Evolutionary conservation across 2,329 filamentous ascomycete genomes (phyloP).

Genomic region (Diaporthe citriasiana): DNA sequence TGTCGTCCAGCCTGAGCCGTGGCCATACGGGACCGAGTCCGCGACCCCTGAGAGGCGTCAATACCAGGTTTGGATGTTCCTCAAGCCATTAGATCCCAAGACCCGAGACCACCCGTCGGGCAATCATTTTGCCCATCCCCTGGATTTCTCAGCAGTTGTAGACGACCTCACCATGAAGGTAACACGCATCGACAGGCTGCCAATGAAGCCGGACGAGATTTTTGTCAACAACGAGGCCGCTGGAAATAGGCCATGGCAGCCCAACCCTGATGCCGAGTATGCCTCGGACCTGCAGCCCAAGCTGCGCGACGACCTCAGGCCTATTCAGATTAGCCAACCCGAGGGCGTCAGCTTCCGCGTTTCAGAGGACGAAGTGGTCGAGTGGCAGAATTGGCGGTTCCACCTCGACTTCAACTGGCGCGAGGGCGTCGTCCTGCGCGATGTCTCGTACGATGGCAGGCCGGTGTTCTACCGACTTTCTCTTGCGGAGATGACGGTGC

Average conservation of each 20-base stretch:
- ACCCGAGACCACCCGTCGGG: conserved; percentile 66
- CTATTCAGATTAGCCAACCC: conserved; percentile 73
- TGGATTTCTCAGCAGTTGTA: conserved; percentile 76
- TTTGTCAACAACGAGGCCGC: conserved; percentile 68
- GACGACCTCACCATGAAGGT: conserved; percentile 74
- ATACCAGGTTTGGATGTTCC: conserved; percentile 77
- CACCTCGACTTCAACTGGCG: conserved; percentile 74
- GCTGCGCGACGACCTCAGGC: conserved; percentile 72
- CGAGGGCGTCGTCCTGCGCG: conserved; percentile 74
- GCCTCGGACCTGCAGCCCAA: conserved; percentile 69
- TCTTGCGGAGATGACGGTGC: conserved; percentile 73
- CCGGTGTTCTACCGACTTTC: conserved; percentile 72
- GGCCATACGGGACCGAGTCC: conserved; percentile 73
- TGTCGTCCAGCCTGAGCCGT: conserved; percentile 72
- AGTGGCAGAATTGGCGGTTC: conserved; percentile 67
- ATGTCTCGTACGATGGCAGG: conserved; percentile 71
- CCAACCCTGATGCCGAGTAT: conserved; percentile 72
- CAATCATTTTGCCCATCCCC: conserved; percentile 77
- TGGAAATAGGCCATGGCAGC: conserved; percentile 68
- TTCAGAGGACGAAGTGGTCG: conserved; percentile 46
- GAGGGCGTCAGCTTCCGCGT: conserved; percentile 71
- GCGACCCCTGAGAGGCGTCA: conserved; percentile 63
- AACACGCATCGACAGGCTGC: conserved; percentile 77
- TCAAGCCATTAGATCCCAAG: conserved; percentile 69
- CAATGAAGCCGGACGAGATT: conserved; percentile 57